Percentiles rank a stretch among this genome's conserved stretches.
Evolutionary conservation across 2,329 filamentous ascomycete species (phyloP).

Genomic region (Bisporella sp.): DNA sequence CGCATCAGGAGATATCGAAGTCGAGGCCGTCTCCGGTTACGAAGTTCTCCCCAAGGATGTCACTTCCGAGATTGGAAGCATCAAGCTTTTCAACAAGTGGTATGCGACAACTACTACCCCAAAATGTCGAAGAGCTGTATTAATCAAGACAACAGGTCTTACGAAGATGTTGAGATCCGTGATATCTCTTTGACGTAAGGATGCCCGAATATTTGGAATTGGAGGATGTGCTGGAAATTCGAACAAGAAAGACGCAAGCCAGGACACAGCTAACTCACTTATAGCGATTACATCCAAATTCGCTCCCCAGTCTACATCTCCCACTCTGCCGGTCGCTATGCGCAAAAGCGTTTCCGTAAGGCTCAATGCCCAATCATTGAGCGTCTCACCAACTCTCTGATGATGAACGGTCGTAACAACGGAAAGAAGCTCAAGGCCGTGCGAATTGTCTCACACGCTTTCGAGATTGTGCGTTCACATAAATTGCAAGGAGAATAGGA

Average conservation of each 20-base stretch:
- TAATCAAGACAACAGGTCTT: constrained; percentile 49
- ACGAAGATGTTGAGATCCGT: constrained; percentile 98
- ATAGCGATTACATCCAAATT: constrained; percentile 99
- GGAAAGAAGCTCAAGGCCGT: constrained; percentile 99
- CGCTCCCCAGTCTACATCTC: constrained; percentile 98
- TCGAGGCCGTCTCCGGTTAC: constrained; percentile 69
- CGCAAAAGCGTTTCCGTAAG: constrained; percentile 99
- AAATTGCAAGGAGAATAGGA: background rate
- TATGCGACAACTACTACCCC: constrained; percentile 5
- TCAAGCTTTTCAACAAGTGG: constrained; percentile 98
- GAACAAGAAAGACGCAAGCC: background rate
- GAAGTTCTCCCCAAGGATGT: constrained; percentile 90
- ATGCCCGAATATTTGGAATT: constrained; percentile 16
- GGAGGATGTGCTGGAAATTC: background rate
- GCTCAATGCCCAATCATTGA: constrained; percentile 99
- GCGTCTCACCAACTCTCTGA: constrained; percentile 99
- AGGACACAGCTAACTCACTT: constrained; percentile 24
- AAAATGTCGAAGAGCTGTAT: constrained; percentile 4
- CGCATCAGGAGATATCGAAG: constrained; percentile 79
- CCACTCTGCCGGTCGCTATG: constrained; percentile 97
- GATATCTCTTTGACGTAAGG: constrained; percentile 99
- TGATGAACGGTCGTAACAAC: constrained; percentile 99
- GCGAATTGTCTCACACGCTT: constrained; percentile 96
- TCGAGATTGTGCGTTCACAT: constrained; percentile 84
- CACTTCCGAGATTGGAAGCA: constrained; percentile 77